phyloP scores from a whole-genome alignment of 2,329 filamentous ascomycete genomes.

The Monosporascus sp. region DNA sequence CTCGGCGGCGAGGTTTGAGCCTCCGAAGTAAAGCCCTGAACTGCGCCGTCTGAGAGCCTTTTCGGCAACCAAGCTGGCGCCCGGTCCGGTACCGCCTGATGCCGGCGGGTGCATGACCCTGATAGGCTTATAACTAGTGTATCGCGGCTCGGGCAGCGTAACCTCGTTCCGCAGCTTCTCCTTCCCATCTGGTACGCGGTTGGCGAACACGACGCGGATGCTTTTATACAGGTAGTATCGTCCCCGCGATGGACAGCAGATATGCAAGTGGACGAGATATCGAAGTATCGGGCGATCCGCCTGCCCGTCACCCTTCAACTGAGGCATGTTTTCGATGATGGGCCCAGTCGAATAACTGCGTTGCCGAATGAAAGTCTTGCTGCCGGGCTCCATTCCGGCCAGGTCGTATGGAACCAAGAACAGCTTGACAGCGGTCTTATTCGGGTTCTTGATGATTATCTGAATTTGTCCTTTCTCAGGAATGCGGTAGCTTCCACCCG shows the following conservation, averaged over 20 bases:
- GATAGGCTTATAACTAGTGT: slow-evolving; percentile 73
- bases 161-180: slow-evolving; percentile 88
- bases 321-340: slow-evolving; percentile 62
- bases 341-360: slow-evolving; percentile 86
- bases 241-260: slow-evolving; percentile 79
- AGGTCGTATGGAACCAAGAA: slow-evolving; percentile 93
- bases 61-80: slow-evolving; percentile 50
- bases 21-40: slow-evolving; percentile 40
- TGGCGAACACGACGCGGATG: slow-evolving; percentile 92
- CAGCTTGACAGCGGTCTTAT: slow-evolving; percentile 95
- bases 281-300: slow-evolving; percentile 66
- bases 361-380: slow-evolving; percentile 94
- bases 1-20: slow-evolving; percentile 28
- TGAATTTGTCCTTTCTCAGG: slow-evolving; percentile 91
- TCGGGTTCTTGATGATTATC: slow-evolving; percentile 96
- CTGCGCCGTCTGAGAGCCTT: slow-evolving; percentile 55
- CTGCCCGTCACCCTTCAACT: slow-evolving; percentile 17
- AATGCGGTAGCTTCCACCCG: slow-evolving; percentile 88
- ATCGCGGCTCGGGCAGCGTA: slow-evolving; percentile 81
- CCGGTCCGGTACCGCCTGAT: slow-evolving; percentile 32
- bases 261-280: slow-evolving; percentile 88
- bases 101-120: slow-evolving; percentile 42
- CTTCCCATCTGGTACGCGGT: slow-evolving; percentile 90
- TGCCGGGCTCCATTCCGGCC: slow-evolving; percentile 84
- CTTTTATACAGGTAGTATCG: slow-evolving; percentile 88